Conservation (phyloP, 139 green algal species). For the Limnomonas spitsbergensis region DNA sequence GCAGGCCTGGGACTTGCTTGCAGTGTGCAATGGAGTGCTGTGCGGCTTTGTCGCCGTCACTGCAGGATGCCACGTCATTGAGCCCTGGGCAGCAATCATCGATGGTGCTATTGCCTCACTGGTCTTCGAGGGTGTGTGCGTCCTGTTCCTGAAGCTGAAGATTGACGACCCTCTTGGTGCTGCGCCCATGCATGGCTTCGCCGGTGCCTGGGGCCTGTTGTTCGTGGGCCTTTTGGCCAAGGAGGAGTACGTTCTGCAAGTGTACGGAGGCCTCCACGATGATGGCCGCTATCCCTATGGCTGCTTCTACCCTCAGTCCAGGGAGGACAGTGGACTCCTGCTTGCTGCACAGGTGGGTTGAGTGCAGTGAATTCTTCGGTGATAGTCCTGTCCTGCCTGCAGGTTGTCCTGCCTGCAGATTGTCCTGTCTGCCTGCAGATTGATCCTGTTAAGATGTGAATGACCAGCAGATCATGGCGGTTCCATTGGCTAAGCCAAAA, state of each 20-base stretch:
- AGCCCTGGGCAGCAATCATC: slow-evolving; percentile 82
- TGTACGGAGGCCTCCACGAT: neutral
- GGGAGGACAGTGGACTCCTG: slow-evolving; percentile 43
- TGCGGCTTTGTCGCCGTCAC: slow-evolving; percentile 75
- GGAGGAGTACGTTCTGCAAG: slow-evolving; percentile 18
- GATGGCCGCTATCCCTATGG: slow-evolving; percentile 37
- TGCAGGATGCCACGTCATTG: slow-evolving; percentile 27
- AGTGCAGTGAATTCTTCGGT: slow-evolving; percentile 56
- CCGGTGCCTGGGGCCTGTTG: slow-evolving; percentile 57
- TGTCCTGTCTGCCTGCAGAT: too few species aligned
- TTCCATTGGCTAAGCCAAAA: neutral
- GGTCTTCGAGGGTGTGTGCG: slow-evolving; percentile 30
- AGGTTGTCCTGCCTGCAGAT: too few species aligned
- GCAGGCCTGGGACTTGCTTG: slow-evolving; percentile 69
- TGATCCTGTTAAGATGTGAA: too few species aligned
- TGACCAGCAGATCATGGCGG: neutral
- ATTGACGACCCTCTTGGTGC: slow-evolving; percentile 73
- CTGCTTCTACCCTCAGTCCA: slow-evolving; percentile 45
- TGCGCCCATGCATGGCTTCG: slow-evolving; percentile 71
- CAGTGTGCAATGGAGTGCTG: slow-evolving; percentile 65
- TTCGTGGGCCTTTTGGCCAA: slow-evolving; percentile 62
- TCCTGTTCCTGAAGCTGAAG: slow-evolving; percentile 31
- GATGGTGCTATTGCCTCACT: slow-evolving; percentile 62
- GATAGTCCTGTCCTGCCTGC: too few species aligned
- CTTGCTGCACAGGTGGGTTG: slow-evolving; percentile 58